Base-by-base conservation (phyloP, 179 eudicot genomes). In the Pouteria campechiana region DNA sequence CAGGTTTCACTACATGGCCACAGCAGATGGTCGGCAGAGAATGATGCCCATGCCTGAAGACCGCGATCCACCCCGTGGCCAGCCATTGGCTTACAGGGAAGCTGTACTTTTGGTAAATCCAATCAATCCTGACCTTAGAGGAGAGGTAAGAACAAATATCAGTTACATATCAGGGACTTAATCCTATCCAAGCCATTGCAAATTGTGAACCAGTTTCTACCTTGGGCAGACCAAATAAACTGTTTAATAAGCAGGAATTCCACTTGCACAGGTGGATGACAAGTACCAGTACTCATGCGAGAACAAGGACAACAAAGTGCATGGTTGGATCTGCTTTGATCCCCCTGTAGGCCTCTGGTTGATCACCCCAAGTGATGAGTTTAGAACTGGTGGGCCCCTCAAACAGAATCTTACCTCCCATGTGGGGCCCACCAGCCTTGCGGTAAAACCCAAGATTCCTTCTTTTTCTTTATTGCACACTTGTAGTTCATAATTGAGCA, bases 261-360 rank as follows among this genome's bases (percentile, higher is more conserved):
- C 21, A 16, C 0, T 23, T 27, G 11, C 25, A 24, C 37, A 86
- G 95, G 96, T 92, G n/a, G 99, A 92, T 73, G 99, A 92, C 61
- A 92, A 92, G 52, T 92, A 87, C 55, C 94, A 87, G 48, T 92
- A 92, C 45, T 86, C 99, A 9, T 76, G 79, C 54, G 90, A 88
- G 42, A 78, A 92, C 67, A 79, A 80, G 68, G 92, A 87, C 62
- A 74, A 74, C 14, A 62, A 50, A n/a, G 83, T 92, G 46, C 99
- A 92, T 45, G 99, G 99, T 3, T 92, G 96, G 96, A 78, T 92
- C 27, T 70, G 73, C 47, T 51, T 55, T 54, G 67, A 74, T 21
- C 94, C 83, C 20, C 73, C 88, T 2, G 76, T 79, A 23, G 99
- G 99, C 10, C 80, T 92, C 57, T 92, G 99, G 99, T 94, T 79